A percentile compares a stretch with the other conserved stretches of the same genome.
Evolutionary conservation across 805 yeast species (phyloP).

Genomic region (Debaryomyces tyrocola): DNA sequence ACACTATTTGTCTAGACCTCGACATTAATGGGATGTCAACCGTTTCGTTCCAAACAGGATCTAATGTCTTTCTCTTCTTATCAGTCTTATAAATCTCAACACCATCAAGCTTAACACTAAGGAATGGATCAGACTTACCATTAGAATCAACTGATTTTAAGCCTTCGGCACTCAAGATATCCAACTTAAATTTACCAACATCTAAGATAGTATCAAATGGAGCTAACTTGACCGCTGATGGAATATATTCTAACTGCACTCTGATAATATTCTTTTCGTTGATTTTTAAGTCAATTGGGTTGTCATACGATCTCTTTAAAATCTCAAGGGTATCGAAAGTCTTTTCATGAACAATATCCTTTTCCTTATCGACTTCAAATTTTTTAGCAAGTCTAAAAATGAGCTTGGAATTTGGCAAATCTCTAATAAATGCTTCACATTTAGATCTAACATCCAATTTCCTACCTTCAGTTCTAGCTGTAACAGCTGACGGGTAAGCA

Average conservation of each 20-base stretch:
- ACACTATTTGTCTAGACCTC: conserved; percentile 52
- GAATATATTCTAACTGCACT: conserved; percentile 60
- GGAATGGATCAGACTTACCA: conserved; percentile 78
- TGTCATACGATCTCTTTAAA: conserved; percentile 47
- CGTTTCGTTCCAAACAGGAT: conserved; percentile 77
- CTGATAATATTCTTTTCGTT: conserved; percentile 38
- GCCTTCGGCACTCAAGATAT: conserved; percentile 54
- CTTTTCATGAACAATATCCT: conserved; percentile 54
- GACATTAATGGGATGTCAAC: conserved; percentile 61
- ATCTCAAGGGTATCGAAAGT: conserved; percentile 52
- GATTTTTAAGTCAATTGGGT: conserved; percentile 47
- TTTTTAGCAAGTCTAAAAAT: conserved; percentile 58
- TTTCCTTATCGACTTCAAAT: conserved; percentile 44
- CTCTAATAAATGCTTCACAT: conserved; percentile 68
- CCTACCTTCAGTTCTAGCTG: conserved; percentile 50
- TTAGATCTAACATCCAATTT: conserved; percentile 42
- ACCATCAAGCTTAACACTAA: conserved; percentile 53
- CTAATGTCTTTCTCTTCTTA: conserved; percentile 61
- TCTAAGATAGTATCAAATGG: conserved; percentile 63
- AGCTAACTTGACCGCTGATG: conserved; percentile 54
- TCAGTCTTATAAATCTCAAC: conserved; percentile 56
- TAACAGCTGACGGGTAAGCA: conserved; percentile 55
- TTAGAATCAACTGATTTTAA: conserved; percentile 63
- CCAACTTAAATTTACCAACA: conserved; percentile 62
- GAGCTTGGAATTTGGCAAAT: conserved; percentile 59